Percentiles rank a stretch among this genome's conserved stretches.
Evolutionary conservation across 106 monocot genomes (phyloP).

Genomic region (Acorus gramineus): DNA sequence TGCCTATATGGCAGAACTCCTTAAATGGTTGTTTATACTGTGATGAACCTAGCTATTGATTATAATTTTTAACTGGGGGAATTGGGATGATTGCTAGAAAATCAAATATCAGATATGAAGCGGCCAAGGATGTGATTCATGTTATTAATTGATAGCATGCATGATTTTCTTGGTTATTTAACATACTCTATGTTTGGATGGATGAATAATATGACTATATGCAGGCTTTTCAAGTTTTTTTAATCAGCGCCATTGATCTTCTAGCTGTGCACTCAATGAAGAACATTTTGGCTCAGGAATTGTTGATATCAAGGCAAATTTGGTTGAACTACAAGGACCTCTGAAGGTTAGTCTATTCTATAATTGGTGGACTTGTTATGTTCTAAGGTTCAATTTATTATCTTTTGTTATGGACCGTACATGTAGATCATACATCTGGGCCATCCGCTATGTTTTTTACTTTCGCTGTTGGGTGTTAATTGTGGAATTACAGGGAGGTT

Average conservation of each 20-base stretch:
- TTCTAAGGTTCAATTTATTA: too few species aligned
- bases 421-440: slow-evolving; percentile 81
- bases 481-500: slow-evolving; percentile 93
- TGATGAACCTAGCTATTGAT: not conserved
- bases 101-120: slow-evolving; percentile 55
- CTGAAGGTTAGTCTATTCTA: slow-evolving; percentile 59
- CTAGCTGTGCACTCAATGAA: slow-evolving; percentile 74
- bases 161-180: not conserved
- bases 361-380: too few species aligned
- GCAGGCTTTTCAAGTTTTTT: slow-evolving; percentile 90
- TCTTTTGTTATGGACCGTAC: slow-evolving; percentile 53
- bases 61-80: too few species aligned
- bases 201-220: too few species aligned
- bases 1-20: slow-evolving; percentile 69
- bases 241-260: slow-evolving; percentile 68
- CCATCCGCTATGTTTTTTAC: slow-evolving; percentile 77
- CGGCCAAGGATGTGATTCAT: slow-evolving; percentile 50
- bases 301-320: slow-evolving; percentile 83
- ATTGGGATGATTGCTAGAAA: too few species aligned
- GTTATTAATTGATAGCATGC: slow-evolving; percentile 3
- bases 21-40: slow-evolving; percentile 48
- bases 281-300: slow-evolving; percentile 94
- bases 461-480: slow-evolving; percentile 66
- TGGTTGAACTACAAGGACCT: slow-evolving; percentile 52
- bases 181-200: too few species aligned